Percentiles rank a stretch among this genome's conserved stretches.
phyloP scores from a whole-genome alignment of 2,329 filamentous ascomycete species.

The Curvularia lunata region DNA sequence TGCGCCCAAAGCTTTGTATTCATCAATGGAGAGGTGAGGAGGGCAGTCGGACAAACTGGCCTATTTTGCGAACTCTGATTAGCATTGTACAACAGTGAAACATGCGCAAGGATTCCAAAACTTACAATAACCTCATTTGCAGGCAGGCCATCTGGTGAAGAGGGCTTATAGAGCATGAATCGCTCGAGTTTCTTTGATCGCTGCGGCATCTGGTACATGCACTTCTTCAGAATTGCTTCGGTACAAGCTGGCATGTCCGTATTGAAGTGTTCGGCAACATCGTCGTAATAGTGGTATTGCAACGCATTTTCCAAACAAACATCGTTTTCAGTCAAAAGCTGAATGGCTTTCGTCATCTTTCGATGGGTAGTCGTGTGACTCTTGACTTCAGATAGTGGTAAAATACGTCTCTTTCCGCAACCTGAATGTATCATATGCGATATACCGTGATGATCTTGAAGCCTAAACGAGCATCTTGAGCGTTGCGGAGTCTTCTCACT shows the following conservation, averaged over 20 bases:
- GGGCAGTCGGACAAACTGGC: constrained; percentile 53
- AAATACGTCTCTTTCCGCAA: constrained; percentile 29
- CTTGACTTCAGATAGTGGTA: constrained; percentile 48
- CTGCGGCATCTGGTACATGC: constrained; percentile 52
- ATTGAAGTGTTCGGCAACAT: constrained; percentile 23
- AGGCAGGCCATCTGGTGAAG: constrained; percentile 30
- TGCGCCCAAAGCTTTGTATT: constrained; percentile 61
- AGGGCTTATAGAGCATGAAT: constrained; percentile 50
- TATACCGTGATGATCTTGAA: constrained; percentile 22
- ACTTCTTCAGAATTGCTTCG: constrained; percentile 34
- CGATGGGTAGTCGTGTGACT: constrained; percentile 49
- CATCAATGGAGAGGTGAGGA: constrained; percentile 55
- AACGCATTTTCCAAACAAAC: constrained; percentile 59
- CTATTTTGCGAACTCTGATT: not conserved
- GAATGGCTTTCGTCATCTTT: constrained; percentile 28
- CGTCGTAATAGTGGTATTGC: constrained; percentile 45
- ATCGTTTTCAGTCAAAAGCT: constrained; percentile 34
- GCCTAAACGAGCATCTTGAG: constrained; percentile 15
- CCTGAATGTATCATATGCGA: constrained; percentile 3
- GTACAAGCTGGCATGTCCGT: constrained; percentile 11
- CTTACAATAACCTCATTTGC: constrained; percentile 62
- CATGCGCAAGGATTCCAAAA: constrained; percentile 38
- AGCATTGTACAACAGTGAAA: not conserved
- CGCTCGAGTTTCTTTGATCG: constrained; percentile 46
- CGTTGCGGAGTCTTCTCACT: not conserved